Evolutionary conservation across 1,284 basidiomycete species (phyloP).

Genomic region (Sphagnurus paluster): DNA sequence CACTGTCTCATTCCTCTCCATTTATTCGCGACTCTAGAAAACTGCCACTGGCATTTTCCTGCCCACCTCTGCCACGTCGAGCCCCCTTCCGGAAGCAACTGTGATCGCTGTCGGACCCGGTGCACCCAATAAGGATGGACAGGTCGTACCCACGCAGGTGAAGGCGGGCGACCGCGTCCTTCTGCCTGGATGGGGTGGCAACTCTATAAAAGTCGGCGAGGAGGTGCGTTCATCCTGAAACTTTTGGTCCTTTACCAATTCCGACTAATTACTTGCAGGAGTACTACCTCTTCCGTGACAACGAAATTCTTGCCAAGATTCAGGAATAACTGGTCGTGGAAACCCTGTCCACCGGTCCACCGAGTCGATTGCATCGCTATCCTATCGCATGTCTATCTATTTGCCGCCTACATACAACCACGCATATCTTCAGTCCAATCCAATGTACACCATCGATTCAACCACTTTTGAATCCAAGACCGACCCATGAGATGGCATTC

Average conservation of each 20-base stretch:
- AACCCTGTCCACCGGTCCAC: too few relatives aligned
- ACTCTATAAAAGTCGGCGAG: conserved; percentile 94
- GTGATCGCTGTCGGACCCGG: conserved; percentile 97
- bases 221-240: conserved; percentile 64
- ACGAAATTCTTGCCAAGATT: conserved; percentile 97
- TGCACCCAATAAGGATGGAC: conserved; percentile 84
- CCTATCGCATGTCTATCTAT: too few relatives aligned
- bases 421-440: too few relatives aligned
- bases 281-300: conserved; percentile 93
- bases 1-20: background rate
- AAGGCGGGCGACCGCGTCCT: conserved; percentile 92
- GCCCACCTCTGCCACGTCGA: conserved; percentile 81
- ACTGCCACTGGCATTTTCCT: conserved; percentile 94
- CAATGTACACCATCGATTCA: too few relatives aligned
- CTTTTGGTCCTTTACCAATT: conserved; percentile 7
- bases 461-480: too few relatives aligned
- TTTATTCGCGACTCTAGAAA: conserved; percentile 60
- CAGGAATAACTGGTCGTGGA: conserved; percentile 90
- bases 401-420: too few relatives aligned
- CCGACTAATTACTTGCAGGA: conserved; percentile 56
- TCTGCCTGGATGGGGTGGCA: conserved; percentile 95
- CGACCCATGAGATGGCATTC: too few relatives aligned
- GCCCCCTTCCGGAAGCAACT: conserved; percentile 92
- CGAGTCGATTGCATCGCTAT: too few relatives aligned
- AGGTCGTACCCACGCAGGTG: conserved; percentile 77